Percentiles rank a stretch among this genome's conserved stretches.
Evolutionary conservation across 2,329 filamentous ascomycete genomes (phyloP).

Genomic region (Microsporum audouinii): DNA sequence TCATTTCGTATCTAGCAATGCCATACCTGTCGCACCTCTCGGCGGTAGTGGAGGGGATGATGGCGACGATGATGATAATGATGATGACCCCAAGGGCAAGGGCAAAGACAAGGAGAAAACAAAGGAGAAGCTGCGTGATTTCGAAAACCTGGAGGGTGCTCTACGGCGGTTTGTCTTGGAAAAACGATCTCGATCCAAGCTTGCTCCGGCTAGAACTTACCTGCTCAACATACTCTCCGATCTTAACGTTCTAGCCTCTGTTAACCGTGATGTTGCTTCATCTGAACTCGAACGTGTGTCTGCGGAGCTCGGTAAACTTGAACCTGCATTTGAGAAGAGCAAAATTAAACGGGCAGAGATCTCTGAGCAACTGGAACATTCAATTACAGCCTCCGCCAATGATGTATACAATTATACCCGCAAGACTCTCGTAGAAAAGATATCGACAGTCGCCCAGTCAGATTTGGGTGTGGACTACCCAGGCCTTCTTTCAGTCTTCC

Average conservation of each 20-base stretch:
- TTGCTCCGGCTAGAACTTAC: slow-evolving; percentile 91
- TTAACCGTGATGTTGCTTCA: slow-evolving; percentile 79
- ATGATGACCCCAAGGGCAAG: slow-evolving; percentile 23
- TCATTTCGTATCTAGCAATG: slow-evolving; percentile 96
- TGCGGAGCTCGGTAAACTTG: slow-evolving; percentile 66
- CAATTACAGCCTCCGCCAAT: slow-evolving; percentile 73
- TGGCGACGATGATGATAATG: slow-evolving; percentile 40
- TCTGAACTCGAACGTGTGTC: slow-evolving; percentile 74
- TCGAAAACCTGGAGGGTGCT: slow-evolving; percentile 78
- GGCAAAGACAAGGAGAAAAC: slow-evolving; percentile 64
- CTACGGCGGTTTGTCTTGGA: slow-evolving; percentile 87
- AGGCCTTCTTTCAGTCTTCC: slow-evolving; percentile 71
- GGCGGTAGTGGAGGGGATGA: slow-evolving; percentile 44
- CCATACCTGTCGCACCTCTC: slow-evolving; percentile 61
- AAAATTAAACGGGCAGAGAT: slow-evolving; percentile 69
- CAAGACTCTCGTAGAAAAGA: slow-evolving; percentile 60
- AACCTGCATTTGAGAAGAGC: slow-evolving; percentile 74
- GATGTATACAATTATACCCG: slow-evolving; percentile 79
- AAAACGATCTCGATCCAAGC: slow-evolving; percentile 86
- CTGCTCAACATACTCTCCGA: slow-evolving; percentile 87
- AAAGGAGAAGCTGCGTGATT: slow-evolving; percentile 76
- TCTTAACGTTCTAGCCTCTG: slow-evolving; percentile 65
- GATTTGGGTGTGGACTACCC: slow-evolving; percentile 78
- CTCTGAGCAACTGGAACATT: slow-evolving; percentile 65
- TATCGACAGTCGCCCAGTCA: slow-evolving; percentile 61